A percentile compares a stretch with the other conserved stretches of the same genome.
These are phyloP conservation scores for Podaxis sp. DNA, from an alignment of 768 basidiomycete genomes.

Conservation along the genomic window DNA sequence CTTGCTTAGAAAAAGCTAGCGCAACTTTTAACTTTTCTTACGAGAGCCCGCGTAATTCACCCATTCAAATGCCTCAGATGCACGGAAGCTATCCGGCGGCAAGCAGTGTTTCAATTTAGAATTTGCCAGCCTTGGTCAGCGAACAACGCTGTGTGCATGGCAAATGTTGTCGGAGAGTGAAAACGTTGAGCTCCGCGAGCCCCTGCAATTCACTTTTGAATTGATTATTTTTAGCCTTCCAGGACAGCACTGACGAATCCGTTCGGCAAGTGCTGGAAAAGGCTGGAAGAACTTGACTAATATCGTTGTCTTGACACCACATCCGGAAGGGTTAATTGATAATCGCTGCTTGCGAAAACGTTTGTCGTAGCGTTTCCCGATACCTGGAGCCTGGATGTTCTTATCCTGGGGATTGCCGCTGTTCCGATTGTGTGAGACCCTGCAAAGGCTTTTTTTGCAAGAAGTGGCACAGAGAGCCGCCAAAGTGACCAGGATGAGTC, in stretches of 20 bases:
- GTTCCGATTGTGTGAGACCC: not conserved
- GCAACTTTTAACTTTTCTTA: not conserved
- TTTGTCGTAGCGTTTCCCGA: not conserved
- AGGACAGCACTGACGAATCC: not conserved
- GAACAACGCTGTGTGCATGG: not conserved
- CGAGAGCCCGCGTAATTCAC: not conserved
- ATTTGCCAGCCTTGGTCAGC: too few species aligned
- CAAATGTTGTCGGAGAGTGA: not conserved
- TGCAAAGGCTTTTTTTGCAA: not conserved
- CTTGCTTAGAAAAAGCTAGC: not conserved
- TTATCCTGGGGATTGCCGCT: not conserved
- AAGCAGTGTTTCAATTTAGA: not conserved
- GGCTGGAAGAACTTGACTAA: not conserved
- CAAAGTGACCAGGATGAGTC: not conserved
- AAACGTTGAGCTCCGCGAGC: not conserved
- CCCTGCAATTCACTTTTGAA: not conserved
- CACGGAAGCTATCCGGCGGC: constrained; percentile 1
- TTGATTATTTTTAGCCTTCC: not conserved
- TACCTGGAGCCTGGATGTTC: not conserved
- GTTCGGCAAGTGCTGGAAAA: not conserved
- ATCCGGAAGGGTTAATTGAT: not conserved
- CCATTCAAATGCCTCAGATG: not conserved
- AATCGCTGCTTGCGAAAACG: not conserved
- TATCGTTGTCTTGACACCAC: not conserved
- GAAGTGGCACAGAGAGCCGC: not conserved